Evolutionary conservation across 1,139 yeast species (phyloP), one percentile per base, ranked within the genome.

Genomic region (Diutina catenulata): DNA sequence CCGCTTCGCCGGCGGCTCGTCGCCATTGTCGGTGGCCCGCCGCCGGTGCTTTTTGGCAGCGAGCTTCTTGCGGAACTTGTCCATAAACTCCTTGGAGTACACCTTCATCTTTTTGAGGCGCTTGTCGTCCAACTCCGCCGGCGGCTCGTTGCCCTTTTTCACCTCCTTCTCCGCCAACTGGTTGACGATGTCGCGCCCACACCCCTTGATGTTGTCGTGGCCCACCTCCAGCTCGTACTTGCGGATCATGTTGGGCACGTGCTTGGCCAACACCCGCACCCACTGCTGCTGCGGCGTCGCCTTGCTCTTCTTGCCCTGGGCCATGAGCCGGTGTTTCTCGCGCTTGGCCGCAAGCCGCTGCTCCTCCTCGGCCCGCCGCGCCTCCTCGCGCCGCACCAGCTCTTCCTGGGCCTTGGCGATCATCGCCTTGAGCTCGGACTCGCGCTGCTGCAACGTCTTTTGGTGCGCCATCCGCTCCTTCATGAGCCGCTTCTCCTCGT

Each of bases 171-270:
- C 62, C 0, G 77, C 73, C 38, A 87, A 60, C 1, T 61, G 60
- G 43, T 74, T 70, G 3, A 79, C 84, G 42, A 86, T 71, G 38
- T 87, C 95, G 45, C 76, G 72, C 2, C 95, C 84, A 55, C 91
- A 81, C 26, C 71, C 70, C 57, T 87, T 91, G 39, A 86, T 55
- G 41, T 76, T 69, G 4, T 82, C 94, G 43, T 76, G 76, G 2
- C 87, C 91, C 19, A 88, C 65, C 41, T 74, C 76, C 2, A 62
- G 54, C 45, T 76, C 80, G 53, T 80, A 76, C 47, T 74, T 74
- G 46, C 78, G 77, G 39, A 88, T 66, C 48, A 81, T 58, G 50
- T 87, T 87, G 3, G 97, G 96, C 15, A 91, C 81, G 49, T 74
- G 68, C 20, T 69, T 60, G 2, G 96, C 97, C 55, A 91, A 75